Conservation (phyloP, 2,329 filamentous ascomycete genomes). For the Fusarium sacchari region DNA sequence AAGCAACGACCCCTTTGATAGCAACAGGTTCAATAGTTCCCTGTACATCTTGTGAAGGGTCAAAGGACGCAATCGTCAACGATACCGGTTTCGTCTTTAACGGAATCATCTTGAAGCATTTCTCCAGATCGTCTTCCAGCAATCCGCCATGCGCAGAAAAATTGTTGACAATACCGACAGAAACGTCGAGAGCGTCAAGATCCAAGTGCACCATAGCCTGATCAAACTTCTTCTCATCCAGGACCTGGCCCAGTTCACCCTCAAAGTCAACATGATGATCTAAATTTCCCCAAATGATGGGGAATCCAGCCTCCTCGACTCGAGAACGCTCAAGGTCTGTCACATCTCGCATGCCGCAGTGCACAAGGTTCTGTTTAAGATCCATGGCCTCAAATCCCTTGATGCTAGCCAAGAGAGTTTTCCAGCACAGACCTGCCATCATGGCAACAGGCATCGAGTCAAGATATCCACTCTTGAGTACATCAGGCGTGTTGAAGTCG, state of each 20-base stretch:
- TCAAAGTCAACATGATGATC: constrained; percentile 28
- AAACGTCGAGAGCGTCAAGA: constrained; percentile 48
- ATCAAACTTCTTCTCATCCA: constrained; percentile 20
- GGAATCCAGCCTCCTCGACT: constrained; percentile 45
- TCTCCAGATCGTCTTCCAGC: constrained; percentile 37
- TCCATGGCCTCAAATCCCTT: constrained; percentile 35
- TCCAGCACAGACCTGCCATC: constrained; percentile 42
- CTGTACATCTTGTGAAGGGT: constrained; percentile 32
- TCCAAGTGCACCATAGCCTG: constrained; percentile 49
- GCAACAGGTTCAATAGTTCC: constrained; percentile 31
- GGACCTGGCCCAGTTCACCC: not conserved
- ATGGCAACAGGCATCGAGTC: constrained; percentile 45
- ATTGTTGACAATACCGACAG: constrained; percentile 49
- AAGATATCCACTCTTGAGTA: constrained; percentile 40
- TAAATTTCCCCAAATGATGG: constrained; percentile 44
- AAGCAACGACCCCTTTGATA: constrained; percentile 17
- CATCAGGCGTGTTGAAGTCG: constrained; percentile 49
- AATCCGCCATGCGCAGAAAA: constrained; percentile 50
- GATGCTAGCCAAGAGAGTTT: constrained; percentile 29
- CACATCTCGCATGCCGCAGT: constrained; percentile 7
- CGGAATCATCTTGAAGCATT: constrained; percentile 32
- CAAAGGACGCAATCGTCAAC: constrained; percentile 34
- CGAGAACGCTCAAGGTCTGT: constrained; percentile 7
- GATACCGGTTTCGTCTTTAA: constrained; percentile 20
- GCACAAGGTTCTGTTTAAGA: not conserved